A percentile compares a stretch with the other conserved stretches of the same genome.
These are phyloP conservation scores for Alternaria conjuncta DNA, from an alignment of 2,329 filamentous ascomycete species.

Conservation along the genomic window DNA sequence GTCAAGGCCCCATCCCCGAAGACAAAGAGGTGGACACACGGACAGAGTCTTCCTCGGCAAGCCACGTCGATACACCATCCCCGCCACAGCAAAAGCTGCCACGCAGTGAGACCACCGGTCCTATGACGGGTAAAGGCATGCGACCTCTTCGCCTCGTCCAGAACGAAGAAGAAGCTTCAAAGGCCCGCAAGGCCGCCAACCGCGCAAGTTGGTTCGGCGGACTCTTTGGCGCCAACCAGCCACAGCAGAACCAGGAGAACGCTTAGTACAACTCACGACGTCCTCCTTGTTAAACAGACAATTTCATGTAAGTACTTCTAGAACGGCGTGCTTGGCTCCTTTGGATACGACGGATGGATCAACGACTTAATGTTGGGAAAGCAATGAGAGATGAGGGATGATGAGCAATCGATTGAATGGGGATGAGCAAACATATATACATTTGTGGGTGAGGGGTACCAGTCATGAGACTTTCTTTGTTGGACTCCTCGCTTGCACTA, in stretches of 20 bases:
- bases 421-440: slow-evolving; percentile 1
- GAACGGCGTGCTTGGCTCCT: background rate
- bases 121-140: slow-evolving; percentile 70
- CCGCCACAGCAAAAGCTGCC: slow-evolving; percentile 65
- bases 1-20: slow-evolving; percentile 38
- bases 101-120: slow-evolving; percentile 44
- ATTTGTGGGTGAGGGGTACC: background rate
- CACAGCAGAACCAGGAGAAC: slow-evolving; percentile 23
- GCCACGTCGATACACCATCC: slow-evolving; percentile 46
- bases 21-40: slow-evolving; percentile 40
- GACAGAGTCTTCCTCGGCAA: slow-evolving; percentile 31
- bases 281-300: background rate
- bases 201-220: slow-evolving; percentile 56
- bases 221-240: slow-evolving; percentile 50
- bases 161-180: slow-evolving; percentile 59
- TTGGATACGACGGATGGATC: slow-evolving; percentile 9
- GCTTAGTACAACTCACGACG: slow-evolving; percentile 9
- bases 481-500: background rate
- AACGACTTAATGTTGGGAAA: slow-evolving; percentile 13
- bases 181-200: slow-evolving; percentile 53
- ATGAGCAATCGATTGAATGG: background rate
- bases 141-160: slow-evolving; percentile 86
- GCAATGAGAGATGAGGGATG: background rate
- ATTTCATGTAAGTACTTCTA: slow-evolving; percentile 12
- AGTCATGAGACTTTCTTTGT: background rate